Evolutionary conservation across 208 protist genomes (phyloP).

Genomic region (Crithidia expoeki): DNA sequence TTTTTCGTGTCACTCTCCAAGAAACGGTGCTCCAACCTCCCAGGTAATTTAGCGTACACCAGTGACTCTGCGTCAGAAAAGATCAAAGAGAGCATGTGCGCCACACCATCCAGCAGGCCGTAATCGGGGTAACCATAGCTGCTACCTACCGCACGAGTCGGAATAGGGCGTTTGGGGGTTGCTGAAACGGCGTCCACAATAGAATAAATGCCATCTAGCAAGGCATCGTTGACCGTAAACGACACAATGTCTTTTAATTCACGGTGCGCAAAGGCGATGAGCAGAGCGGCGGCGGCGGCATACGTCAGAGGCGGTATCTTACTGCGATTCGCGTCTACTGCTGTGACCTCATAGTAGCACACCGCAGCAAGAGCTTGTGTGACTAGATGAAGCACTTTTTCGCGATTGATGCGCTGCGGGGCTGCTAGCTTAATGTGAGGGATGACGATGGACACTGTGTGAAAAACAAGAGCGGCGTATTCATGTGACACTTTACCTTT

Average conservation of each 20-base stretch:
- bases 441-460: constrained; percentile 75
- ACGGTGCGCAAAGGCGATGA: constrained; percentile 80
- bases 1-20: constrained; percentile 61
- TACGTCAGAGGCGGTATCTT: constrained; percentile 59
- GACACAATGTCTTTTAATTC: constrained; percentile 85
- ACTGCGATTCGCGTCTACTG: constrained; percentile 26
- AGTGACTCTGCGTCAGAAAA: constrained; percentile 75
- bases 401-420: constrained; percentile 78
- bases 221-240: constrained; percentile 59
- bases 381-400: constrained; percentile 65
- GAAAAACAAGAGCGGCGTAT: constrained; percentile 74
- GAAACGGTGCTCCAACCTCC: constrained; percentile 37
- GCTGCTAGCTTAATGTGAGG: constrained; percentile 88
- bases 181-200: constrained; percentile 46
- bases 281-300: constrained; percentile 68
- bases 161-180: constrained; percentile 39
- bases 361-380: constrained; percentile 63
- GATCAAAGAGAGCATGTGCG: constrained; percentile 87
- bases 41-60: constrained; percentile 50
- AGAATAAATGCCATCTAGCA: constrained; percentile 51
- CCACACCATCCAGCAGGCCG: constrained; percentile 89
- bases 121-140: constrained; percentile 90
- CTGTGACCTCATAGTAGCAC: constrained; percentile 55
- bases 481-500: constrained; percentile 52
- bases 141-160: constrained; percentile 72